Conservation (phyloP, 78 protist genomes). For the Dictyostelium intermedium region DNA sequence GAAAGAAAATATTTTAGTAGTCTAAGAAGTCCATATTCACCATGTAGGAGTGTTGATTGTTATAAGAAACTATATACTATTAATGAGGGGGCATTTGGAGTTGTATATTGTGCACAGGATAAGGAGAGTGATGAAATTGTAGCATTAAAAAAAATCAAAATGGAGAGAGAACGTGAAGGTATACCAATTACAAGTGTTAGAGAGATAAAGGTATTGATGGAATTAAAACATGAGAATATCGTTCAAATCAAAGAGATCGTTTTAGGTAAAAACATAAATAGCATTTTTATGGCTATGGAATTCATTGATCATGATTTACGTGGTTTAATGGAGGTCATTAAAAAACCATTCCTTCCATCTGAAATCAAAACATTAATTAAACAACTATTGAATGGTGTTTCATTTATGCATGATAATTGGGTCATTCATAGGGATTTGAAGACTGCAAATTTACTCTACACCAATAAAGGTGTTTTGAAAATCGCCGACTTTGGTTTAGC, state of each 20-base stretch:
- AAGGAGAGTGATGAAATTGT: constrained; percentile 87
- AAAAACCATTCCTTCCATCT: constrained; percentile 60
- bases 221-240: constrained; percentile 96
- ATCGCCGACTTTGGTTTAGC: constrained; percentile 99
- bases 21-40: constrained; percentile 1
- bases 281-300: constrained; percentile 85
- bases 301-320: constrained; percentile 80
- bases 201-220: constrained; percentile 95
- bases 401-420: constrained; percentile 81
- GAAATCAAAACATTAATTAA: constrained; percentile 76
- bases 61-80: constrained; percentile 93
- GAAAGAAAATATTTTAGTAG: not conserved
- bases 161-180: constrained; percentile 98
- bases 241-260: constrained; percentile 87
- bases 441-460: constrained; percentile 78
- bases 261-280: constrained; percentile 7
- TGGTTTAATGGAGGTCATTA: constrained; percentile 51
- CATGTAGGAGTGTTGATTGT: constrained; percentile 84
- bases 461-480: constrained; percentile 86
- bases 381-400: constrained; percentile 70
- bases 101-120: constrained; percentile 97
- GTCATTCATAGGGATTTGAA: constrained; percentile 84
- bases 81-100: constrained; percentile 99
- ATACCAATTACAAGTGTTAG: constrained; percentile 98
- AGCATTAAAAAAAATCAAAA: constrained; percentile 97